A percentile compares a stretch with the other conserved stretches of the same genome.
Conservation (phyloP, 441 rosid genomes). For the Metrosideros polymorpha region DNA sequence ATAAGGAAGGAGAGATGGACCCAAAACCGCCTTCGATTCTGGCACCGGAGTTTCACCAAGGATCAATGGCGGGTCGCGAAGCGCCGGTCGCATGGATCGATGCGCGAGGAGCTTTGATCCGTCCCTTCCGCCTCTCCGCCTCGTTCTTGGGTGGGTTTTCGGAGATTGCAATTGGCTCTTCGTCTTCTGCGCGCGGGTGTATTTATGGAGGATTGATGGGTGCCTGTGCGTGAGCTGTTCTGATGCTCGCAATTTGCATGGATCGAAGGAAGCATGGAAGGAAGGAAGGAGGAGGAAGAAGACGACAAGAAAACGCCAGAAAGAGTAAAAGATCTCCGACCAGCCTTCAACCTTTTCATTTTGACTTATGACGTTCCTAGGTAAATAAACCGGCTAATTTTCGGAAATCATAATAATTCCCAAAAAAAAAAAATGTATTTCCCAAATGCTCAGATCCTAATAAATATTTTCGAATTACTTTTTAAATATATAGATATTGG, state of each 20-base stretch:
- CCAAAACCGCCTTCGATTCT: neutral
- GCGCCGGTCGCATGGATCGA: neutral
- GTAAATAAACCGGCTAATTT: neutral
- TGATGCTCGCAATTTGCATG: neutral
- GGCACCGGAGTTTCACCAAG: neutral
- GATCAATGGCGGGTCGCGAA: neutral
- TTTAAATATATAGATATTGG: neutral
- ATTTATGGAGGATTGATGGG: neutral
- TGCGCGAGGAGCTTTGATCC: neutral
- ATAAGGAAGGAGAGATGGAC: conserved; percentile 17
- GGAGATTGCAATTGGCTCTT: neutral
- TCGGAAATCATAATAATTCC: neutral
- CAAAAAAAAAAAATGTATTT: neutral
- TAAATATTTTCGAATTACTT: neutral
- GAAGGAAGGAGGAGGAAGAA: neutral
- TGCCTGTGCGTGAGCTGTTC: neutral
- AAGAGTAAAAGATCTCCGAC: neutral
- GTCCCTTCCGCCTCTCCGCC: neutral
- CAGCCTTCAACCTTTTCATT: neutral
- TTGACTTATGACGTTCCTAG: neutral
- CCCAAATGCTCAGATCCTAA: neutral
- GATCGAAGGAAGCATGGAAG: neutral
- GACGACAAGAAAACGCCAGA: neutral
- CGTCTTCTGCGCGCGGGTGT: neutral
- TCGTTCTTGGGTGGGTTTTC: neutral